Evolutionary conservation across 306 rosid genomes (phyloP).

Genomic region (Sicyos baderoa): DNA sequence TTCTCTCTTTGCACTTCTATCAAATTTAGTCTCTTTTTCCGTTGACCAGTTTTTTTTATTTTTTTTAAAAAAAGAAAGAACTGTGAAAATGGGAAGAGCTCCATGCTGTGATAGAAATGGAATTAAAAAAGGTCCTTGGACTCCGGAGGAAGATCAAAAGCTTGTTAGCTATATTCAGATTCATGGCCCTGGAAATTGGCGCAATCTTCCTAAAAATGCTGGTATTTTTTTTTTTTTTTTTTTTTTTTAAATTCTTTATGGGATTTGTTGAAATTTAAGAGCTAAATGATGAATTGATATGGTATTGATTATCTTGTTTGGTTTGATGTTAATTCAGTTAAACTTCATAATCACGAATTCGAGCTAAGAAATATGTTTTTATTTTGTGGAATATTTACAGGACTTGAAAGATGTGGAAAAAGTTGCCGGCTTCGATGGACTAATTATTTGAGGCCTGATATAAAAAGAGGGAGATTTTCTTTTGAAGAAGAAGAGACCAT

Average conservation of each 20-base stretch:
- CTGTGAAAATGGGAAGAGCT: slow-evolving; percentile 68
- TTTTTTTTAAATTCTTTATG: background rate
- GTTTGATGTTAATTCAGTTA: too few species aligned
- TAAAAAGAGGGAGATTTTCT: slow-evolving; percentile 87
- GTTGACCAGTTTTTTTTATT: background rate
- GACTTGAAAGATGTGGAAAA: slow-evolving; percentile 82
- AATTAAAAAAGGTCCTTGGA: slow-evolving; percentile 95
- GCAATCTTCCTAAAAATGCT: slow-evolving; percentile 76
- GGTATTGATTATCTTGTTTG: too few species aligned
- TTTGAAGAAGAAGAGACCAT: slow-evolving; percentile 93
- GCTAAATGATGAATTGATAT: background rate
- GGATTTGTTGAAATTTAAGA: background rate
- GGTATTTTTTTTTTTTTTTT: slow-evolving; percentile 27
- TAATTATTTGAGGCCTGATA: slow-evolving; percentile 83
- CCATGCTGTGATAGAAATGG: slow-evolving; percentile 87
- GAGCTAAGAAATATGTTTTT: too few species aligned
- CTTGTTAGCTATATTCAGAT: slow-evolving; percentile 46
- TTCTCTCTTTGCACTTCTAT: too few species aligned
- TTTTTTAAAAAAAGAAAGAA: background rate
- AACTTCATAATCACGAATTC: too few species aligned
- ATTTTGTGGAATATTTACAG: slow-evolving; percentile 22
- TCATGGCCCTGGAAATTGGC: slow-evolving; percentile 84
- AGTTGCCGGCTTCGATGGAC: slow-evolving; percentile 97
- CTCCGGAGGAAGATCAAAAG: slow-evolving; percentile 70
- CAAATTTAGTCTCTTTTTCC: background rate